Evolutionary conservation across 2,329 filamentous ascomycete species (phyloP).

Genomic region (Arthrobotrys iridis): DNA sequence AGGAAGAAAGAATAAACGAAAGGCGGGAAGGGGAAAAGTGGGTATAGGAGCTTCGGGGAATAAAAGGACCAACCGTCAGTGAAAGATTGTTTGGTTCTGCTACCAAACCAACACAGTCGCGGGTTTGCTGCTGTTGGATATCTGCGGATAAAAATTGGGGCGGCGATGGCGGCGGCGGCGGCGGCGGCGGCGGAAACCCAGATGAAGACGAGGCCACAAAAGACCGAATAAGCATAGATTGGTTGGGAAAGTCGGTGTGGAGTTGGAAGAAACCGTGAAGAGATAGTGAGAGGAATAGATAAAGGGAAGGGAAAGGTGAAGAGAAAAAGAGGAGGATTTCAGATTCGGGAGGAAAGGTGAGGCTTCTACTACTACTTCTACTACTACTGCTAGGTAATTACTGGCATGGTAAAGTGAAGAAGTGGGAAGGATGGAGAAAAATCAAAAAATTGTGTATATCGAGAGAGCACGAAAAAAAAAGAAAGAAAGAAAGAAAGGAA

Average conservation of each 20-base stretch:
- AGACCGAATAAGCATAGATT: background rate
- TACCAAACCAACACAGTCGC: constrained; percentile 6
- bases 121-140: background rate
- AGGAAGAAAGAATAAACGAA: constrained; percentile 56
- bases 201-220: background rate
- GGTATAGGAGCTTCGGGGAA: constrained; percentile 52
- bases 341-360: background rate
- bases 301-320: background rate
- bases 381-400: too few species aligned
- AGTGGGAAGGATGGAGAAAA: too few species aligned
- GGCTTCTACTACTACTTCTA: too few species aligned
- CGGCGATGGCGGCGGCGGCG: constrained; percentile 7
- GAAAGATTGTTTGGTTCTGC: constrained; percentile 20
- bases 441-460: background rate
- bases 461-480: background rate
- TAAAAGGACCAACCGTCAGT: constrained; percentile 24
- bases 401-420: too few species aligned
- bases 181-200: background rate
- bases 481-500: constrained; percentile 43
- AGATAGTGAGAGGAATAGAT: background rate
- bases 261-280: background rate
- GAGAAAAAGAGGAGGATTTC: background rate
- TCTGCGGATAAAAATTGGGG: constrained; percentile 2
- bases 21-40: constrained; percentile 62
- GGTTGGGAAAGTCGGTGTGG: background rate